These are phyloP conservation scores for Cladophialophora exuberans DNA, from an alignment of 2,329 filamentous ascomycete genomes.

Conservation along the genomic window DNA sequence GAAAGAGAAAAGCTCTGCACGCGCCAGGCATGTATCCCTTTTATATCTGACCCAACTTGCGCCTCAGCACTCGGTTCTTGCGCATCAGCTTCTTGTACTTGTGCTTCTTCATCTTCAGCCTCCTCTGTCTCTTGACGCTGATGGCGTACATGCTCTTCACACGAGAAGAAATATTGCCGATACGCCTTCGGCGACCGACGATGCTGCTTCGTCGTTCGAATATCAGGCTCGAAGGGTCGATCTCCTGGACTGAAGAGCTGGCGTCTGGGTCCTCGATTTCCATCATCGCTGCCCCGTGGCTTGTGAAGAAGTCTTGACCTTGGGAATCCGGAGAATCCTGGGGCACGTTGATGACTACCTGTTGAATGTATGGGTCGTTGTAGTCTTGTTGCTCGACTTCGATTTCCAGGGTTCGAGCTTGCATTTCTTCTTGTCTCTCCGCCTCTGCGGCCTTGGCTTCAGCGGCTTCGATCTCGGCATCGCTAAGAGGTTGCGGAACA, in stretches of 20 bases:
- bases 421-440: slow-evolving; percentile 38
- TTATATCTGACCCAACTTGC: slow-evolving; percentile 71
- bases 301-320: slow-evolving; percentile 55
- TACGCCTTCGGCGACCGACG: slow-evolving; percentile 39
- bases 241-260: slow-evolving; percentile 8
- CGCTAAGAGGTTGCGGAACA: slow-evolving; percentile 65
- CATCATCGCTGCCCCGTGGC: slow-evolving; percentile 14
- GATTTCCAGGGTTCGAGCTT: slow-evolving; percentile 34
- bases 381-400: slow-evolving; percentile 27
- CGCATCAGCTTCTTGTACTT: slow-evolving; percentile 99
- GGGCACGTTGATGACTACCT: slow-evolving; percentile 55
- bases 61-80: slow-evolving; percentile 82
- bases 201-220: slow-evolving; percentile 1
- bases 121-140: slow-evolving; percentile 88
- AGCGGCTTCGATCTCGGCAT: slow-evolving; percentile 45
- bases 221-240: no score
- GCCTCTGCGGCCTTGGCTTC: slow-evolving; percentile 40
- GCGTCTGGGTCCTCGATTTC: slow-evolving; percentile 20
- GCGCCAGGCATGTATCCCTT: not conserved
- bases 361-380: slow-evolving; percentile 32
- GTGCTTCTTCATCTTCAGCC: slow-evolving; percentile 99
- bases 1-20: not conserved
- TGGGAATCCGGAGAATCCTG: slow-evolving; percentile 54
- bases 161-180: slow-evolving; percentile 16
- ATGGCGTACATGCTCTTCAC: slow-evolving; percentile 72